Evolutionary conservation across 2,329 filamentous ascomycete species (phyloP), one percentile per base, ranked within the genome.

Genomic region (Penicillium sp.): DNA sequence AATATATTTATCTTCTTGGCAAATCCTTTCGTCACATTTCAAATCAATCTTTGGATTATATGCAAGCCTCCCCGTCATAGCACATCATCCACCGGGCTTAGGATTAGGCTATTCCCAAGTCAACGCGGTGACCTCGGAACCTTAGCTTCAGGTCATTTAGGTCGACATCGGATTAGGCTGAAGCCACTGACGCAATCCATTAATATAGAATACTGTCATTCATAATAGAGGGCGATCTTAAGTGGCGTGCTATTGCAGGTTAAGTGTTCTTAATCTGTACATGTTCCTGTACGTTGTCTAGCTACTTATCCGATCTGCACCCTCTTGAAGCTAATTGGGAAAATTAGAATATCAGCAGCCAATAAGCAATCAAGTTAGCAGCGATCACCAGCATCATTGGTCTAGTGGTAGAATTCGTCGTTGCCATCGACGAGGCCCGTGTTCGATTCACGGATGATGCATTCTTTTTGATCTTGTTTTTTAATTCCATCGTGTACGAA

Each of bases 371-470:
- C 26, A 5, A 10, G 10, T 26, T 26, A 8, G 9, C 24, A 3
- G 24, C 24, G 8, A 26, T 26, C 24, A 27, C 9, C 40, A 63
- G 65, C 65, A 67, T 66, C 63, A 65, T 66, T 68, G 65, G 65
- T 68, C 65, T 68, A 68, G 65, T 68, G 65, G 65, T 68, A 68
- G 61, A 61, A 59, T 65, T 64, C 58, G 55, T 63, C 61, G 62
- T 65, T 62, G 61, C 60, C 62, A 69, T 70, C 68, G 68, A 71
- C 61, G 68, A 70, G 68, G 67, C 67, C 67, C 68, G 68, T 68
- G 68, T 70, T 70, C 68, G 68, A 70, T 70, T 70, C 68, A 68
- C 68, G 68, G 68, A 69, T 68, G 67, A 69, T 70, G 68, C 68
- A 70, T 41, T 61, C 54, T 53, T 14, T 51, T 51, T 56, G 56